These are phyloP conservation scores for Paecilomyces niveus DNA, from an alignment of 2,329 filamentous ascomycete genomes.

Conservation along the genomic window DNA sequence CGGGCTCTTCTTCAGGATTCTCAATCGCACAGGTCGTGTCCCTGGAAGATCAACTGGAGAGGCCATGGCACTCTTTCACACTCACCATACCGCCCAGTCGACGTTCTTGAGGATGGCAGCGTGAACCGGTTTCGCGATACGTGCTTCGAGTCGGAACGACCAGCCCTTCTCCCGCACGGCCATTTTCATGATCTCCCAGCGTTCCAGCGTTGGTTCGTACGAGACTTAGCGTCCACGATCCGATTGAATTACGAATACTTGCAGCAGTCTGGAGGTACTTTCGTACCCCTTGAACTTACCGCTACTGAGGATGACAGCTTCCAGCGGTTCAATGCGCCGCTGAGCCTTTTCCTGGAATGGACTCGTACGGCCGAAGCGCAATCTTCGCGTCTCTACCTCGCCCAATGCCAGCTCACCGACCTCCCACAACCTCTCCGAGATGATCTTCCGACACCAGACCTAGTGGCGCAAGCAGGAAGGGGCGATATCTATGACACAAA, in stretches of 20 bases:
- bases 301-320: conserved; percentile 23
- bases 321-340: conserved; percentile 40
- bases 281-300: conserved; percentile 57
- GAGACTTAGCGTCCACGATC: conserved; percentile 20
- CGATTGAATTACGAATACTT: conserved; percentile 39
- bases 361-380: conserved; percentile 19
- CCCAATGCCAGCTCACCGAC: conserved; percentile 66
- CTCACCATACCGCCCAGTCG: conserved; percentile 15
- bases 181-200: conserved; percentile 46
- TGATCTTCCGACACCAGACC: conserved; percentile 61
- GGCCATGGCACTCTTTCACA: conserved; percentile 2
- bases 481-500: conserved; percentile 84
- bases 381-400: conserved; percentile 63
- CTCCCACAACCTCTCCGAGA: conserved; percentile 56
- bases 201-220: conserved; percentile 52
- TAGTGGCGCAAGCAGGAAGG: conserved; percentile 58
- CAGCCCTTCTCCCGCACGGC: conserved; percentile 44
- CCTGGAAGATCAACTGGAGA: not conserved
- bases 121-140: conserved; percentile 45
- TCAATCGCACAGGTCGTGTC: not conserved
- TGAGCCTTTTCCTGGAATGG: conserved; percentile 59
- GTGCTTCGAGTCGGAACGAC: conserved; percentile 48
- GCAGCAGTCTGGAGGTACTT: conserved; percentile 38
- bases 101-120: conserved; percentile 23
- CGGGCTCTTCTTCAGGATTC: conserved; percentile 1